Base-by-base conservation (phyloP, 495 filamentous ascomycete genomes). In the Lasiosphaeria hispida region DNA sequence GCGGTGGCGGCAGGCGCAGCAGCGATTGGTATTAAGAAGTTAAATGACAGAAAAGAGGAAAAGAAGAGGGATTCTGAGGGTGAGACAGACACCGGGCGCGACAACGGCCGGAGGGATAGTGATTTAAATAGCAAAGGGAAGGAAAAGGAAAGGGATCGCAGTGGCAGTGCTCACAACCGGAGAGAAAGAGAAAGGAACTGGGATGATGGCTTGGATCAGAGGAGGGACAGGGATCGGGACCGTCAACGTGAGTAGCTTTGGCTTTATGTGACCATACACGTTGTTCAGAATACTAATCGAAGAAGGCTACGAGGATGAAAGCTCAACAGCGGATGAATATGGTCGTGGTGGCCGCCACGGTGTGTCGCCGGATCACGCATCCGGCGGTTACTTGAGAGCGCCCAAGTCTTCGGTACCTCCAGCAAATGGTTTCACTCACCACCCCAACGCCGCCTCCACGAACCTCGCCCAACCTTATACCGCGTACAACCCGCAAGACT, bases 11-110 rank as follows among this genome's bases (percentile, higher is more conserved):
- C 88, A 19, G 86, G 83, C 15, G 90, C 87, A 1, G 85, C 88
- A 11, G 91, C 87, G 5, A 79, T 92, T 58, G 89, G 88, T n/a
- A 84, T 91, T 14, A 87, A 83, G 58, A 87, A 91, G 68, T 84
- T 81, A 47, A 81, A 81, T 58, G 87, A 90, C 4, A 66, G 61
- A n/a, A 68, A 68, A 18, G 71, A 71, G 50, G 63, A 70, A 49
- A 67, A 67, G 30, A 65, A 70, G 23, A 64, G 52, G 42, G 64
- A 71, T 30, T 2, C 23, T 30, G 23, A 5, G 2, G 23, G 5
- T 5, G 23, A 30, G 23, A 30, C 23, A 30, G 23, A 30, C 5
- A 30, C 23, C 23, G 23, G 23, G 5, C 23, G 23, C 23, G 23
- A 30, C 23, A 2, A 5, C 23, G 5, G 23, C 23, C 23, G 5